Evolutionary conservation across 192 early-diverging fungal genomes (phyloP).

Genomic region (Kappamyces sp.): DNA sequence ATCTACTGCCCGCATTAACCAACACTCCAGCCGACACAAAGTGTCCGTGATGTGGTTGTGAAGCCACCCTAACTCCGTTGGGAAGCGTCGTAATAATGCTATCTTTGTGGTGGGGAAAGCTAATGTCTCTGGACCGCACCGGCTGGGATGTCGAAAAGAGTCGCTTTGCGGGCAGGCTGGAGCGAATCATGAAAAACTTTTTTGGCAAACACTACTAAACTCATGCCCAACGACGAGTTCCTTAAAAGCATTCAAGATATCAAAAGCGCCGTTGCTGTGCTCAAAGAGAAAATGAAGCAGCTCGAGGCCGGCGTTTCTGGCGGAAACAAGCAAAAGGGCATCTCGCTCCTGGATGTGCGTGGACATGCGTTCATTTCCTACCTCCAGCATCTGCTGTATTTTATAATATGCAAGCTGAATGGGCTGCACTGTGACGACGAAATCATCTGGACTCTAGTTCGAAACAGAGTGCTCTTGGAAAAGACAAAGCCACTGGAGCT

Average conservation of each 20-base stretch:
- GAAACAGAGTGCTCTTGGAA: slow-evolving; percentile 81
- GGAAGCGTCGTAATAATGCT: slow-evolving; percentile 58
- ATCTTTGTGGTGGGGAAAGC: slow-evolving; percentile 26
- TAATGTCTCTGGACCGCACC: not conserved
- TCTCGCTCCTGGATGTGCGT: slow-evolving; percentile 88
- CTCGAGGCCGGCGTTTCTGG: slow-evolving; percentile 31
- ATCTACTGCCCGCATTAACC: slow-evolving; percentile 83
- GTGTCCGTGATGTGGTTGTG: slow-evolving; percentile 76
- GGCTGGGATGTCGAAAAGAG: too few relatives aligned
- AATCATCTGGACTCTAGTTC: slow-evolving; percentile 62
- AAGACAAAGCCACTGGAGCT: slow-evolving; percentile 89
- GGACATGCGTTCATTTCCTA: slow-evolving; percentile 82
- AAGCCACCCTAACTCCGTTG: slow-evolving; percentile 84
- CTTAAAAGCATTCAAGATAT: slow-evolving; percentile 4
- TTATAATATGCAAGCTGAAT: slow-evolving; percentile 71
- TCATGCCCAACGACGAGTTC: slow-evolving; percentile 1
- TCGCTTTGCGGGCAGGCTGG: not conserved
- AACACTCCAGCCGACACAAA: slow-evolving; percentile 87
- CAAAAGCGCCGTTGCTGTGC: not conserved
- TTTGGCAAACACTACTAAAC: slow-evolving; percentile 7
- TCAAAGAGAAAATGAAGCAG: slow-evolving; percentile 11
- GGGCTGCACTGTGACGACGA: slow-evolving; percentile 62
- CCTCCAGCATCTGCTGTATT: slow-evolving; percentile 68
- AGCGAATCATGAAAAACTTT: slow-evolving; percentile 1
- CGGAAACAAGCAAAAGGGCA: slow-evolving; percentile 65